Conservation (phyloP, 75 land plant genomes). For the Chamaecyparis obtusa region DNA sequence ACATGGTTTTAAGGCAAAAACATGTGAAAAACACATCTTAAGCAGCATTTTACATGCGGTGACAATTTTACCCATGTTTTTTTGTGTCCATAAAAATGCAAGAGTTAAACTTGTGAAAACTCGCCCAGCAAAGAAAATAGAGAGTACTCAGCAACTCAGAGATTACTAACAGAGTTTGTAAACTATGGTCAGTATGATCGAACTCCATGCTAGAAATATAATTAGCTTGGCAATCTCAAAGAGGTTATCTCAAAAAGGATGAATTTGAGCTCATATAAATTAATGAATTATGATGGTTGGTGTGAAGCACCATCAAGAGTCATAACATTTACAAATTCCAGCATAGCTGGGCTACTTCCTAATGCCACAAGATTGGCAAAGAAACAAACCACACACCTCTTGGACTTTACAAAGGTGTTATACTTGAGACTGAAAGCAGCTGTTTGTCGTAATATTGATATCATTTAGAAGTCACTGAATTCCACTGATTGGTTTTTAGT, state of each 20-base stretch:
- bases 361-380: background rate
- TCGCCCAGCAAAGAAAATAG: no score
- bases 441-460: background rate
- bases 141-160: no score
- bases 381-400: conserved; percentile 6
- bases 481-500: background rate
- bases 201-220: background rate
- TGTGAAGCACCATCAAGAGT: background rate
- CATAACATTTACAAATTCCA: conserved; percentile 10
- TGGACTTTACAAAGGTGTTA: conserved; percentile 2
- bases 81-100: no score
- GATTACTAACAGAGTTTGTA: no score
- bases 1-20: no score
- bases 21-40: no score
- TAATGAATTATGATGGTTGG: conserved; percentile 5
- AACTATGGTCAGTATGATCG: background rate
- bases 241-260: background rate
- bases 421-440: background rate
- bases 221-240: background rate
- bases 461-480: background rate
- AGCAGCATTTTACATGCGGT: no score
- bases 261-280: conserved; percentile 7
- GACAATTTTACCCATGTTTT: no score
- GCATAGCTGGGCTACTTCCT: background rate
- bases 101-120: no score